Base-by-base conservation (phyloP, 2,329 filamentous ascomycete species). In the Fusarium nematophilum region DNA sequence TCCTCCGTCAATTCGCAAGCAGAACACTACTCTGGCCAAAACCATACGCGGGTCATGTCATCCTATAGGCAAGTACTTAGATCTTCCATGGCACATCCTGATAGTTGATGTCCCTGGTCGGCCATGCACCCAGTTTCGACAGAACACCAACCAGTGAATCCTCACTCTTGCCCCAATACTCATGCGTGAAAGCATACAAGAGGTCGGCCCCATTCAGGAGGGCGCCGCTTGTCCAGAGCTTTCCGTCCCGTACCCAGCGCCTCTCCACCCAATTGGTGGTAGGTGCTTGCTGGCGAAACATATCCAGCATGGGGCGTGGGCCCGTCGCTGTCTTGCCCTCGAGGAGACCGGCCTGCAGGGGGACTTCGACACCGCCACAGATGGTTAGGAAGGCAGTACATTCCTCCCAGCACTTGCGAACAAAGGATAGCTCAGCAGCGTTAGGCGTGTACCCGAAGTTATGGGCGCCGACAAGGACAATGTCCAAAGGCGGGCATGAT, bases 391-490 rank as follows among this genome's bases (percentile, higher is more conserved):
- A 79, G 3, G 75, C 77, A 8, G 70, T 37, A 64, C 72, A 76
- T 7, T 70, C 55, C 0, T 70, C 65, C 60, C 71, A 74, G 8
- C 64, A 52, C 53, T 77, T 75, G 40, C 72, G 74, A 31, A 78
- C 58, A 57, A 73, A 80, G 7, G 62, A 66, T 3, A 75, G 54
- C 47, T 80, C 78, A 5, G 61, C 55, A 9, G 71, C 66, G n/a
- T 42, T 76, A 3, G 67, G 63, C 5, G 58, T 52, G 46, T 79
- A 75, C 3, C 31, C 40, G 1, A 56, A 4, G 10, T 66, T 30
- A 27, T 72, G 65, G 6, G 78, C 78, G 1, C 78, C 77, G 49
- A 79, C 75, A 36, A 80, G 69, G 14, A 74, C 72, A 42, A 79
- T 73, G 53, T 80, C 78, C 6, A 80, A 68, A 1, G 69, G 59